These are phyloP conservation scores for Podila clonocystis DNA, from an alignment of 192 early-diverging fungal species.

Conservation along the genomic window DNA sequence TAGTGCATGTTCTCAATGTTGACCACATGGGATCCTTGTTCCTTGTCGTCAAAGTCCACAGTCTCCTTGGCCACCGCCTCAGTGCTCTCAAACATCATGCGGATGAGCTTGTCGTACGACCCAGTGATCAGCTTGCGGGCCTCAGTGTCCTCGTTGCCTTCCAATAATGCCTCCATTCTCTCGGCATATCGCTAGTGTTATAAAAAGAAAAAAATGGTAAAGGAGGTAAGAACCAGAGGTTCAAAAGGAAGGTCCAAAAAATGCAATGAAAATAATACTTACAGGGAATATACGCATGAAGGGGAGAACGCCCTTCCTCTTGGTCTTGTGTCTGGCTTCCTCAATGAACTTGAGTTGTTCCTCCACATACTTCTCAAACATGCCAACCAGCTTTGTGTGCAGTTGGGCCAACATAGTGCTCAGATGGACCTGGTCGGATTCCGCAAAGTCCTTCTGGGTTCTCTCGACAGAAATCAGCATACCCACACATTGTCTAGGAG, in stretches of 20 bases:
- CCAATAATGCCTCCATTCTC: conserved; percentile 73
- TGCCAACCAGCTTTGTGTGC: conserved; percentile 66
- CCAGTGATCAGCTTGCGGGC: conserved; percentile 77
- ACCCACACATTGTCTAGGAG: conserved; percentile 70
- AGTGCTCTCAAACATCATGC: conserved; percentile 87
- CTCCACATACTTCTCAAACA: conserved; percentile 86
- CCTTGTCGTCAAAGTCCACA: conserved; percentile 86
- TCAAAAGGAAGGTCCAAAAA: background rate
- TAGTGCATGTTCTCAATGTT: conserved; percentile 94
- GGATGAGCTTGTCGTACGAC: conserved; percentile 86
- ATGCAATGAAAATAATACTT: conserved; percentile 11
- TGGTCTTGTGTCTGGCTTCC: conserved; percentile 88
- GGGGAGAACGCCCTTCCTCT: conserved; percentile 88
- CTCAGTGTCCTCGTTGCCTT: conserved; percentile 65
- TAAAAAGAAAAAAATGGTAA: conserved; percentile 1
- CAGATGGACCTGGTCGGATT: conserved; percentile 78
- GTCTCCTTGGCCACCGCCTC: conserved; percentile 83
- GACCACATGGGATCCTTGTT: conserved; percentile 80
- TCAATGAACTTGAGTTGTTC: conserved; percentile 93
- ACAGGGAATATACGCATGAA: conserved; percentile 92
- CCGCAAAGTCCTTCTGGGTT: conserved; percentile 71
- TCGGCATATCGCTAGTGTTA: conserved; percentile 76
- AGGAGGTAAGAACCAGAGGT: background rate
- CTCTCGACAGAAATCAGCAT: conserved; percentile 88
- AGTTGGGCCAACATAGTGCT: conserved; percentile 74